These are phyloP conservation scores for Mycothermus thermophilus DNA, from an alignment of 495 filamentous ascomycete genomes.

Conservation along the genomic window DNA sequence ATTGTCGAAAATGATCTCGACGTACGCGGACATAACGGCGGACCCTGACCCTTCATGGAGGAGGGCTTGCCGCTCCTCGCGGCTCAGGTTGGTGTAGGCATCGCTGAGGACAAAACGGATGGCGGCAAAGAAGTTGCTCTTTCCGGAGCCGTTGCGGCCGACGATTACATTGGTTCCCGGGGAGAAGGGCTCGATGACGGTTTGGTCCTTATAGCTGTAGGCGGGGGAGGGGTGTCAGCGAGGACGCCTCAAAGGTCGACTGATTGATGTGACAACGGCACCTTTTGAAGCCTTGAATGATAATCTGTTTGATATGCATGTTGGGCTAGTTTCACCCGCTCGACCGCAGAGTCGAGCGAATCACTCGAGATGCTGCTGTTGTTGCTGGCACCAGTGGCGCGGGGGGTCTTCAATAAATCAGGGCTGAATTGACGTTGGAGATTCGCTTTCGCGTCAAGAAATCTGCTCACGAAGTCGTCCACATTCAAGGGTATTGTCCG, in stretches of 20 bases:
- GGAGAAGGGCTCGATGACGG: slow-evolving; percentile 95
- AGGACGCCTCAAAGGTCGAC: too few species aligned
- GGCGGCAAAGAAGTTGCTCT: slow-evolving; percentile 99
- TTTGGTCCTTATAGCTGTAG: slow-evolving; percentile 94
- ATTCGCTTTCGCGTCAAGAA: too few species aligned
- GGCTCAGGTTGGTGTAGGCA: slow-evolving; percentile 90
- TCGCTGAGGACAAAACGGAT: slow-evolving; percentile 98
- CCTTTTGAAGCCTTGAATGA: slow-evolving; percentile 99
- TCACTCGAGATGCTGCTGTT: too few species aligned
- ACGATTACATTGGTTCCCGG: slow-evolving; percentile 98
- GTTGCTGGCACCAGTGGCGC: too few species aligned
- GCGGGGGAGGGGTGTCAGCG: slow-evolving; percentile 8
- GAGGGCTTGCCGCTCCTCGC: slow-evolving; percentile 89
- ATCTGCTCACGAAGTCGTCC: too few species aligned
- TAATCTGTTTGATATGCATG: slow-evolving; percentile 99
- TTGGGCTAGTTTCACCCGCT: slow-evolving; percentile 21
- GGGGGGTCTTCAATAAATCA: too few species aligned
- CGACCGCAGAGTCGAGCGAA: slow-evolving; percentile 21
- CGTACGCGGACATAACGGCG: slow-evolving; percentile 96
- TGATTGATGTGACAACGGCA: too few species aligned
- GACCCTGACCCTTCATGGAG: slow-evolving; percentile 95
- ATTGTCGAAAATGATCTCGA: slow-evolving; percentile 98
- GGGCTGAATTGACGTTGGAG: too few species aligned
- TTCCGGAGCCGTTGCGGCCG: slow-evolving; percentile 95
- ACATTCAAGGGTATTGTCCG: too few species aligned